These are phyloP conservation scores for Sclerotinia glacialis DNA, from an alignment of 2,329 filamentous ascomycete species.

Conservation along the genomic window DNA sequence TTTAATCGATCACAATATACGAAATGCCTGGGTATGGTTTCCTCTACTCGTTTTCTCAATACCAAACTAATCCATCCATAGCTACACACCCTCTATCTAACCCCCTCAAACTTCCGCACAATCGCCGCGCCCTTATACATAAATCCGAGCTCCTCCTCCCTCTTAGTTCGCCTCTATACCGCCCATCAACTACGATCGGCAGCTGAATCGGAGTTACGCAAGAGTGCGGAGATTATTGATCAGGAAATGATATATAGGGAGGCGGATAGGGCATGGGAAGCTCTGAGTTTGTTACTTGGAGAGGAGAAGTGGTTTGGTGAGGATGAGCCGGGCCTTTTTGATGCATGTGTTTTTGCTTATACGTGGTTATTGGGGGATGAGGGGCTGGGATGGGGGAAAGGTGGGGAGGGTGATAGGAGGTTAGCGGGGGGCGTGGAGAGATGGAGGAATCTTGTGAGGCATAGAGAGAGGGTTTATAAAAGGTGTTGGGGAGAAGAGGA, in stretches of 20 bases:
- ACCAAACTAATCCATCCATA: conserved; percentile 34
- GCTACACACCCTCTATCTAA: conserved; percentile 81
- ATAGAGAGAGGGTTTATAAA: conserved; percentile 57
- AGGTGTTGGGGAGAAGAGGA: conserved; percentile 39
- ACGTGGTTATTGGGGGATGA: conserved; percentile 74
- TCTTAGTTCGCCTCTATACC: conserved; percentile 61
- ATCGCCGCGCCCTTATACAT: conserved; percentile 74
- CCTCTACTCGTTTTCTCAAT: conserved; percentile 7
- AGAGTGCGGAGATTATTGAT: conserved; percentile 56
- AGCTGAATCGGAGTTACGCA: conserved; percentile 71
- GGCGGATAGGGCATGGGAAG: conserved; percentile 60
- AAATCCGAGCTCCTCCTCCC: conserved; percentile 58
- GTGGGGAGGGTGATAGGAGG: conserved; percentile 50
- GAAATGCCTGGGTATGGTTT: conserved; percentile 73
- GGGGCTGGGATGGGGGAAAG: conserved; percentile 56
- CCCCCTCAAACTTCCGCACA: conserved; percentile 58
- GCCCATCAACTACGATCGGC: conserved; percentile 67
- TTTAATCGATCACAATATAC: conserved; percentile 72
- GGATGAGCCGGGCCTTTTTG: conserved; percentile 66
- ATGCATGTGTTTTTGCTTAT: conserved; percentile 88
- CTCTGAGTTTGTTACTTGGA: conserved; percentile 58
- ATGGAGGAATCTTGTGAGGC: conserved; percentile 61
- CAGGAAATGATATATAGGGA: conserved; percentile 56
- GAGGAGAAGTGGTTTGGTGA: conserved; percentile 55
- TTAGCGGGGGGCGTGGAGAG: conserved; percentile 56